Percentiles rank a stretch among this genome's conserved stretches.
These are phyloP conservation scores for Emmonsia crescens DNA, from an alignment of 2,329 filamentous ascomycete genomes.

Conservation along the genomic window DNA sequence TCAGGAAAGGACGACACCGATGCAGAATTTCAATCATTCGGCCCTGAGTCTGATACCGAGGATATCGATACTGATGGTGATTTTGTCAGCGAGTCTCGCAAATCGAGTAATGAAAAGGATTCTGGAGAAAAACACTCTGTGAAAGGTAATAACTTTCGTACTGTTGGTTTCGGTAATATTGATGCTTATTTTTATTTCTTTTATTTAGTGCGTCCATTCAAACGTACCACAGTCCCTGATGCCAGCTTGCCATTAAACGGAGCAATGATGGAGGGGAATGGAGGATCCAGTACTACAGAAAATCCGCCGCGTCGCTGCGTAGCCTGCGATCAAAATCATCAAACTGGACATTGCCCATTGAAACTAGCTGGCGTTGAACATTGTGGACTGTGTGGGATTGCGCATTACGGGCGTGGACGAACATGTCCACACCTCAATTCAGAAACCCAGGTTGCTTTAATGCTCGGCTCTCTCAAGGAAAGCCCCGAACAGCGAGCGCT, in stretches of 20 bases:
- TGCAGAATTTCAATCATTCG: slow-evolving; percentile 7
- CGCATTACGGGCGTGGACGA: slow-evolving; percentile 46
- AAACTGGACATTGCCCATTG: slow-evolving; percentile 49
- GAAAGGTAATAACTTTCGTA: background rate
- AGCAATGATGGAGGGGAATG: slow-evolving; percentile 13
- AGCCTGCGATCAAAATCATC: slow-evolving; percentile 46
- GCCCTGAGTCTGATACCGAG: slow-evolving; percentile 18
- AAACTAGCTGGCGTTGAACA: slow-evolving; percentile 49
- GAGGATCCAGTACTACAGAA: background rate
- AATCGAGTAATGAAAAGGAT: slow-evolving; percentile 2
- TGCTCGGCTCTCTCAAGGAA: slow-evolving; percentile 52
- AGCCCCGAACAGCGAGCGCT: slow-evolving; percentile 46
- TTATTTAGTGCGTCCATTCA: slow-evolving; percentile 29
- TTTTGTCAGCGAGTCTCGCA: slow-evolving; percentile 12
- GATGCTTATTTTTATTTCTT: background rate
- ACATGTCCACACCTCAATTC: slow-evolving; percentile 53
- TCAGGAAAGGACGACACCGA: slow-evolving; percentile 7
- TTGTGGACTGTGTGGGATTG: slow-evolving; percentile 54
- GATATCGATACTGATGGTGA: slow-evolving; percentile 20
- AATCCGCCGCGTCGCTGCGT: slow-evolving; percentile 33
- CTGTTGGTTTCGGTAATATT: background rate
- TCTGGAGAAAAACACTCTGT: too few relatives aligned
- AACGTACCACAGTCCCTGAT: slow-evolving; percentile 24
- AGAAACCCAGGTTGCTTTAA: slow-evolving; percentile 51
- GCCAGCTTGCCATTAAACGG: slow-evolving; percentile 3